These are phyloP conservation scores for Epichloe aotearoae DNA, from an alignment of 2,329 filamentous ascomycete genomes.

Conservation along the genomic window DNA sequence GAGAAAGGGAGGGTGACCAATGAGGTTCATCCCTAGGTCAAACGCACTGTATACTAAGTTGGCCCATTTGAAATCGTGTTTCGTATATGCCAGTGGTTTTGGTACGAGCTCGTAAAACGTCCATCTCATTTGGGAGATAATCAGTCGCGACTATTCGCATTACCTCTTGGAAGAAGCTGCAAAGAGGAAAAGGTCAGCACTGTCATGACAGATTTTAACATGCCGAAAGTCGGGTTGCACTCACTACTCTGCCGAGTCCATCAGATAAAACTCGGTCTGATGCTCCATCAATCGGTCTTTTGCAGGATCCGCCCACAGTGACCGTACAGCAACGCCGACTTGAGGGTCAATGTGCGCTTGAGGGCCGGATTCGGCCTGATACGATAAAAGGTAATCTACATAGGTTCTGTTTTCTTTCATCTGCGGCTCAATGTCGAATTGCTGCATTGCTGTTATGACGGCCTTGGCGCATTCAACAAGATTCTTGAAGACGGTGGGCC, in stretches of 20 bases:
- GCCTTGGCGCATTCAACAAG: constrained; percentile 93
- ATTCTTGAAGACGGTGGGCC: constrained; percentile 96
- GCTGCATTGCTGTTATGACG: constrained; percentile 78
- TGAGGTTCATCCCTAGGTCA: not conserved
- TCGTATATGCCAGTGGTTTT: constrained; percentile 99
- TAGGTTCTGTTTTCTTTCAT: constrained; percentile 58
- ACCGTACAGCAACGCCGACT: constrained; percentile 70
- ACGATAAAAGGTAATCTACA: constrained; percentile 72
- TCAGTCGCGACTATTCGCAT: constrained; percentile 69
- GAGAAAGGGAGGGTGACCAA: not conserved
- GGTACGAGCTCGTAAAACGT: constrained; percentile 87
- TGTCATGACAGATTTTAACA: not conserved
- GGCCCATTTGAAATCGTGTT: constrained; percentile 96
- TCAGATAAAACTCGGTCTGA: constrained; percentile 95
- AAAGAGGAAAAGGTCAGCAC: not conserved
- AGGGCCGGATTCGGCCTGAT: constrained; percentile 81
- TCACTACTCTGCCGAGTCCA: constrained; percentile 98
- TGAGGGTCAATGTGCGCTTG: constrained; percentile 70
- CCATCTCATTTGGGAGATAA: constrained; percentile 87
- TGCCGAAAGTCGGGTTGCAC: constrained; percentile 18
- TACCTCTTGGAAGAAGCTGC: constrained; percentile 91
- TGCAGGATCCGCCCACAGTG: constrained; percentile 81
- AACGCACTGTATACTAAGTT: constrained; percentile 92
- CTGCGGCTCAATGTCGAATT: constrained; percentile 75
- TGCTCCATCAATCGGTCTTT: constrained; percentile 73